Evolutionary conservation across 148 eudicot species (phyloP), one percentile per base, ranked within the genome.

Genomic region (Salicornia ramosissima): DNA sequence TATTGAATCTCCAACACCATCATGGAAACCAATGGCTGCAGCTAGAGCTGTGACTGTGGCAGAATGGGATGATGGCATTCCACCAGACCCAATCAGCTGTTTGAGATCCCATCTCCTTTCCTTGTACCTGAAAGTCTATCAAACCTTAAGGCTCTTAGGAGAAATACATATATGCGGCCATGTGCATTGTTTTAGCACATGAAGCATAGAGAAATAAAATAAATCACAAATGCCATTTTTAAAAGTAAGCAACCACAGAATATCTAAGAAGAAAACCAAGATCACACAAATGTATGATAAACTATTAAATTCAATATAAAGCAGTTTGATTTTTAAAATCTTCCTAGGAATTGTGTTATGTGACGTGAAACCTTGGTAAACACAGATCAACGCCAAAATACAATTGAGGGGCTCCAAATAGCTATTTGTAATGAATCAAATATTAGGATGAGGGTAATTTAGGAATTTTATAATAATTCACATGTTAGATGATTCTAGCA

Each of bases 21-120:
- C 97, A 1, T 81, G 89, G 51, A 86, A 81, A 49, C 99, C 99
- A 56, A 95, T 75, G 21, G 86, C 96, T 24, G 80, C 83, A 57
- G 97, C 93, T 66, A 95, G 87, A 80, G 97, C 97, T 55, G 87
- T 77, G 59, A 95, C 99, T 18, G 99, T 91, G 61, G 99, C 91
- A 24, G 99, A 87, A 80, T 95, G 99, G 59, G 99, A 95, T 42
- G 99, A 95, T 22, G 99, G 99, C 99, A 95, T 95, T 25, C 99
- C 99, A 68, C 99, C 99, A 40, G 99, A 95, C 70, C 83, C 96
- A 79, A 95, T 63, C 56, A 95, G 75, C 76, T 87, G 88, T 82
- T 86, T 89, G 66, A 87, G 76, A 74, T 95, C 99, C 96, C 97
- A 95, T 42, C 84, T 75, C 60, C 78, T 87, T 68, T 91, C 99